Conservation (phyloP, 1,139 yeast genomes). For the Tardiomyces blankii region DNA sequence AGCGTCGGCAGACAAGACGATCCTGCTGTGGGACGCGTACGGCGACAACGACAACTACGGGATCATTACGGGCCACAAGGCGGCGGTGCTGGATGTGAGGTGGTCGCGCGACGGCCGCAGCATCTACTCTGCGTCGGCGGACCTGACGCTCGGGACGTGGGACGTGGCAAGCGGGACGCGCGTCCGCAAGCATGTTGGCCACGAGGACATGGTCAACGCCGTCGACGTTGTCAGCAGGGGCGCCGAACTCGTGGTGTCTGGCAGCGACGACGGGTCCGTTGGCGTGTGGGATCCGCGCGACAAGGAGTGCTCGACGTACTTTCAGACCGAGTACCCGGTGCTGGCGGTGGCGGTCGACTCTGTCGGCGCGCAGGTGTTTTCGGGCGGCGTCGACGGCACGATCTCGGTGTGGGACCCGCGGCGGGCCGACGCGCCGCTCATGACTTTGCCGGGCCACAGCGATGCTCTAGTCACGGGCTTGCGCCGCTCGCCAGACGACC, state of each 20-base stretch:
- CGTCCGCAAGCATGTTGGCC: slow-evolving; percentile 42
- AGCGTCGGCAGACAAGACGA: slow-evolving; percentile 21
- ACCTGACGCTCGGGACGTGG: slow-evolving; percentile 40
- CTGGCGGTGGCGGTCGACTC: slow-evolving; percentile 37
- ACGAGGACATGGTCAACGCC: slow-evolving; percentile 47
- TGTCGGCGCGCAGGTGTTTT: slow-evolving; percentile 35
- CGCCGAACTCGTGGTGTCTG: slow-evolving; percentile 35
- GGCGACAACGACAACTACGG: slow-evolving; percentile 31
- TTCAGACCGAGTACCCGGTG: slow-evolving; percentile 45
- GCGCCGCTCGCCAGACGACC: slow-evolving; percentile 38
- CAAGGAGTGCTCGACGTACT: slow-evolving; percentile 29
- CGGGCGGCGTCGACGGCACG: slow-evolving; percentile 59
- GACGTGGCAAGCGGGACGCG: slow-evolving; percentile 47
- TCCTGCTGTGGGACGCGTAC: slow-evolving; percentile 30
- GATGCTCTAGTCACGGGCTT: slow-evolving; percentile 41
- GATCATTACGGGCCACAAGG: slow-evolving; percentile 36
- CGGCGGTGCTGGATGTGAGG: slow-evolving; percentile 36
- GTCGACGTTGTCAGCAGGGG: slow-evolving; percentile 28
- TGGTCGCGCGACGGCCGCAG: slow-evolving; percentile 35
- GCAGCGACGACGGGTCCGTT: slow-evolving; percentile 54
- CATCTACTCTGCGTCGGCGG: slow-evolving; percentile 37
- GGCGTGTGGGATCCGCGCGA: slow-evolving; percentile 54
- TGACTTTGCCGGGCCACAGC: slow-evolving; percentile 32
- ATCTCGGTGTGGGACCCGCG: slow-evolving; percentile 46
- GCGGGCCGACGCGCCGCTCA: slow-evolving; percentile 30